Percentiles rank a stretch among this genome's conserved stretches.
phyloP scores from a whole-genome alignment of 805 yeast species.

The Saccharomycopsis sp. region DNA sequence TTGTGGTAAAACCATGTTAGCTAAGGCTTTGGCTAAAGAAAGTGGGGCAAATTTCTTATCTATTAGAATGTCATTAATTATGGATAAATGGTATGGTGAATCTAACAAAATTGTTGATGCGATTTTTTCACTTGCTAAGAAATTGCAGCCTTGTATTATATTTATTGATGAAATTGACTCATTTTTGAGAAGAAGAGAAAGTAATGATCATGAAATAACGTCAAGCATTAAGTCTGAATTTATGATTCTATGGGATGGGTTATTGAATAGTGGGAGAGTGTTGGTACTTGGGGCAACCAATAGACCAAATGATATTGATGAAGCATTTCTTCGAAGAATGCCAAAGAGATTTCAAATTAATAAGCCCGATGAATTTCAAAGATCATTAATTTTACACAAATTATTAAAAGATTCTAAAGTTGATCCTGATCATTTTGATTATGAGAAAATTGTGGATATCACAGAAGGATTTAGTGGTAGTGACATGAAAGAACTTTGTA shows the following conservation, averaged over 20 bases:
- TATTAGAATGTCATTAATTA: conserved; percentile 84
- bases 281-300: conserved; percentile 93
- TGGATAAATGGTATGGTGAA: conserved; percentile 99
- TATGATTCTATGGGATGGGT: conserved; percentile 97
- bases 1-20: conserved; percentile 96
- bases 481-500: conserved; percentile 82
- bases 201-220: conserved; percentile 90
- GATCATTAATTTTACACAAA: conserved; percentile 63
- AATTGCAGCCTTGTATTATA: conserved; percentile 88
- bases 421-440: conserved; percentile 49
- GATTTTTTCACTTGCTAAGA: conserved; percentile 79
- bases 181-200: conserved; percentile 76
- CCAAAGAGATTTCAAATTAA: conserved; percentile 82
- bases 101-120: conserved; percentile 92
- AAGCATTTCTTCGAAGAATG: conserved; percentile 86
- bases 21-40: conserved; percentile 89
- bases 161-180: conserved; percentile 97
- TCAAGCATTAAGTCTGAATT: conserved; percentile 93
- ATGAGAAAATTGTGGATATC: conserved; percentile 48
- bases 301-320: conserved; percentile 84
- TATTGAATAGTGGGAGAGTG: conserved; percentile 68
- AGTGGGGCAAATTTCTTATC: conserved; percentile 88
- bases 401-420: conserved; percentile 58
- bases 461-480: conserved; percentile 85
- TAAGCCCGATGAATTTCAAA: conserved; percentile 61